These are phyloP conservation scores for Aphanocladium album DNA, from an alignment of 2,329 filamentous ascomycete genomes.

Conservation along the genomic window DNA sequence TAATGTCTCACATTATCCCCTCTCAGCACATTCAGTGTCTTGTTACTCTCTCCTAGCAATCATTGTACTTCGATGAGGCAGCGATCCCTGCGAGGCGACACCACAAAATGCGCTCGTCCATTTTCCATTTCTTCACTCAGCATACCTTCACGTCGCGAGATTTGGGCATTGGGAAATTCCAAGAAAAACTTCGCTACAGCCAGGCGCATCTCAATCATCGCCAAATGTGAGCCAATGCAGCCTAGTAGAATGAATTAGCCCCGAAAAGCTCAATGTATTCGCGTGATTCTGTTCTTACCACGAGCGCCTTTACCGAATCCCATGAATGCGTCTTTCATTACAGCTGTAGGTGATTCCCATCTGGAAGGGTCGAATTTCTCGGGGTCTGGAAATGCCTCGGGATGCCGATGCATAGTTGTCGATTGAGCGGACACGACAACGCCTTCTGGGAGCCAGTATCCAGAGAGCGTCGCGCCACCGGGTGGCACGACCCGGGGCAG, in stretches of 20 bases:
- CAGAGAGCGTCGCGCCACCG: constrained; percentile 30
- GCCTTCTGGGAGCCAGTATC: constrained; percentile 33
- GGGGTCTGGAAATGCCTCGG: constrained; percentile 26
- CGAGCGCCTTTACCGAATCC: constrained; percentile 46
- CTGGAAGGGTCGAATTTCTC: constrained; percentile 26
- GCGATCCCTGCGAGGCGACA: too few relatives aligned
- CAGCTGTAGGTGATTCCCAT: constrained; percentile 28
- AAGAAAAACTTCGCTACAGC: constrained; percentile 29
- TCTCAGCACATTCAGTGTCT: too few relatives aligned
- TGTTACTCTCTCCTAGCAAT: too few relatives aligned
- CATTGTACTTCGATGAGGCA: too few relatives aligned
- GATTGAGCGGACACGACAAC: constrained; percentile 34
- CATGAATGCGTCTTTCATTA: constrained; percentile 41
- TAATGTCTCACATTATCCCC: too few relatives aligned
- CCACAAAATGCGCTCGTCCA: too few relatives aligned
- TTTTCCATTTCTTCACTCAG: too few relatives aligned
- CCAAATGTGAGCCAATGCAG: constrained; percentile 53
- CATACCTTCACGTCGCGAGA: constrained; percentile 14
- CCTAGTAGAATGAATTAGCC: constrained; percentile 15
- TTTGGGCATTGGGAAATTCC: constrained; percentile 29
- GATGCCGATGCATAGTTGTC: constrained; percentile 39
- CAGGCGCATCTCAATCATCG: constrained; percentile 48
- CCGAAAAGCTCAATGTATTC: too few relatives aligned
- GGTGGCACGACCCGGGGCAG: constrained; percentile 33
- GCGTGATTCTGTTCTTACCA: constrained; percentile 17